These are phyloP conservation scores for Strigomonas galati DNA, from an alignment of 208 protist species.

Conservation along the genomic window DNA sequence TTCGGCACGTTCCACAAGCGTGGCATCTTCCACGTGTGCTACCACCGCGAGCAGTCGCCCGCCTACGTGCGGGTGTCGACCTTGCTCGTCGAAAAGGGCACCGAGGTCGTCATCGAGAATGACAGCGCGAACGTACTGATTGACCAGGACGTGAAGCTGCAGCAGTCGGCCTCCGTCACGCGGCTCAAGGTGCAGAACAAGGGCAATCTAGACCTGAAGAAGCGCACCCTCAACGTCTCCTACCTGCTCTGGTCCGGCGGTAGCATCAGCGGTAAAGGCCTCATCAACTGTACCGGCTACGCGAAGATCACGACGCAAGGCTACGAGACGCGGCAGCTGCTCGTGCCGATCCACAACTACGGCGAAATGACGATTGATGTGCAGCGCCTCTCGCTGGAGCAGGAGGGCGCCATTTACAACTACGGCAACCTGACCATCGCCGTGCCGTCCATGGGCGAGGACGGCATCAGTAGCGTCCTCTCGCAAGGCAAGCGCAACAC, in stretches of 20 bases:
- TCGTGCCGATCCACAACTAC: conserved; percentile 67
- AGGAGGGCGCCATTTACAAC: conserved; percentile 68
- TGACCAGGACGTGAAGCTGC: conserved; percentile 51
- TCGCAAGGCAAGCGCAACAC: conserved; percentile 43
- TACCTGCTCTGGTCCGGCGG: conserved; percentile 78
- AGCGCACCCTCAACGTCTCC: conserved; percentile 66
- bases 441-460: conserved; percentile 49
- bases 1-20: conserved; percentile 55
- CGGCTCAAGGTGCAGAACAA: conserved; percentile 62
- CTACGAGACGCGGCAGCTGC: conserved; percentile 58
- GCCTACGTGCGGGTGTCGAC: conserved; percentile 65
- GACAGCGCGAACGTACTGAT: conserved; percentile 52
- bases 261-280: conserved; percentile 61
- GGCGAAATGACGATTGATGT: conserved; percentile 81
- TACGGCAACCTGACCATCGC: conserved; percentile 71
- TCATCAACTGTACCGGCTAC: conserved; percentile 58
- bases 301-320: conserved; percentile 60
- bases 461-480: conserved; percentile 59
- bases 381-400: conserved; percentile 53
- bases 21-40: conserved; percentile 78
- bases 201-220: conserved; percentile 53
- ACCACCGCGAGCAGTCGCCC: conserved; percentile 56
- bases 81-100: conserved; percentile 57
- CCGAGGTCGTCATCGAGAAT: conserved; percentile 46
- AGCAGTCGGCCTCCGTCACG: conserved; percentile 43